A percentile compares a stretch with the other conserved stretches of the same genome.
These are phyloP conservation scores for Cordyceps javanica DNA, from an alignment of 2,329 filamentous ascomycete genomes.

Conservation along the genomic window DNA sequence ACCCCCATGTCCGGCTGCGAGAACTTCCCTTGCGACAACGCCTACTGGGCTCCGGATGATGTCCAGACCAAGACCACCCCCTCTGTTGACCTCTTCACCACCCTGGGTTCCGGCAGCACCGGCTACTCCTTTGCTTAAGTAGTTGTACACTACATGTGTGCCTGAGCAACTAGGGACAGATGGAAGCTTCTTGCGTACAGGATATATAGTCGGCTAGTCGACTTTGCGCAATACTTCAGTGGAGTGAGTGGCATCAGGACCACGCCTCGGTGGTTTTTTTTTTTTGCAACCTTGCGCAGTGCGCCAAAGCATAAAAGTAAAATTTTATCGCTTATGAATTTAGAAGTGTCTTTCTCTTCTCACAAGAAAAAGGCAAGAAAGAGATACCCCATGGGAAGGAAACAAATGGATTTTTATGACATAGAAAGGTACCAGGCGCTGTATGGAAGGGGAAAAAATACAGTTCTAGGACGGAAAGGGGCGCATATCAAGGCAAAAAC, in stretches of 20 bases:
- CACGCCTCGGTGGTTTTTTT: not conserved
- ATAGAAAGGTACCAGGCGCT: conserved; percentile 7
- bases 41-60: conserved; percentile 49
- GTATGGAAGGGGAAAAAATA: not conserved
- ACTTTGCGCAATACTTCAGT: conserved; percentile 6
- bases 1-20: conserved; percentile 44
- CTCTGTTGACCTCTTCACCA: conserved; percentile 44
- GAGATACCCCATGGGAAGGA: conserved; percentile 11
- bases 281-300: conserved; percentile 1
- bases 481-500: not conserved
- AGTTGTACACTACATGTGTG: not conserved
- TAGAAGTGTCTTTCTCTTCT: not conserved
- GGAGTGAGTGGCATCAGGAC: not conserved
- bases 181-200: not conserved
- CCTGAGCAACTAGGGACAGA: not conserved
- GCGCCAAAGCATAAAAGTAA: conserved; percentile 12
- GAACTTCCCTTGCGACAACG: conserved; percentile 45
- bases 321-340: conserved; percentile 11
- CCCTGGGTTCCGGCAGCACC: conserved; percentile 34
- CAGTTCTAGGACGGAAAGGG: not conserved
- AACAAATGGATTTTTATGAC: not conserved
- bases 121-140: conserved; percentile 18
- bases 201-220: conserved; percentile 12
- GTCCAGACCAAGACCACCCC: conserved; percentile 48
- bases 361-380: not conserved